Conservation (phyloP, 1,284 basidiomycete species). For the Tilletiaria anomala region DNA sequence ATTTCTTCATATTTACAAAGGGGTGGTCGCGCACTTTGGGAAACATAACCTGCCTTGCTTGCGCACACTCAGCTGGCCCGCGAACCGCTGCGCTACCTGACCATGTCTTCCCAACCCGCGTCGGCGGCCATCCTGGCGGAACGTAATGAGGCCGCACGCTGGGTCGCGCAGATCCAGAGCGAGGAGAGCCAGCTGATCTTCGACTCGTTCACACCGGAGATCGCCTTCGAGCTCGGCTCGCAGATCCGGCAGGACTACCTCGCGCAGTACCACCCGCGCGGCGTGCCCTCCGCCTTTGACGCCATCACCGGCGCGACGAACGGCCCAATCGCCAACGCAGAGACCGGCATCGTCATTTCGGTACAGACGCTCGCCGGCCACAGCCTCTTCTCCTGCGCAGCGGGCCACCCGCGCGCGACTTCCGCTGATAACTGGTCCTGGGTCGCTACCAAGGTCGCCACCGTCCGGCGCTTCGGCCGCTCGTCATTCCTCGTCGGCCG, state of each 20-base stretch:
- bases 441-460: conserved; percentile 15
- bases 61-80: no score
- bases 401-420: conserved; percentile 10
- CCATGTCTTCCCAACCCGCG: no score
- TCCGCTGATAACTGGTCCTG: conserved; percentile 18
- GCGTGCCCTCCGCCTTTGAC: background rate
- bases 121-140: no score
- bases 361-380: conserved; percentile 16
- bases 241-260: conserved; percentile 11
- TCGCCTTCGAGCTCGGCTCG: conserved; percentile 11
- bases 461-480: conserved; percentile 11
- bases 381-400: conserved; percentile 12
- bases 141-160: no score
- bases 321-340: background rate
- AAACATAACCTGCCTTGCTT: no score
- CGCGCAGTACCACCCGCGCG: background rate
- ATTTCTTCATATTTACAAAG: no score
- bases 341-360: conserved; percentile 14
- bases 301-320: background rate
- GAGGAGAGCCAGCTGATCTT: conserved; percentile 9
- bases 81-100: no score
- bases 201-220: conserved; percentile 7
- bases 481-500: conserved; percentile 15
- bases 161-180: conserved; percentile 4
- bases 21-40: no score